phyloP scores from a whole-genome alignment of 1,284 basidiomycete species.

The Naganishia sp. region DNA sequence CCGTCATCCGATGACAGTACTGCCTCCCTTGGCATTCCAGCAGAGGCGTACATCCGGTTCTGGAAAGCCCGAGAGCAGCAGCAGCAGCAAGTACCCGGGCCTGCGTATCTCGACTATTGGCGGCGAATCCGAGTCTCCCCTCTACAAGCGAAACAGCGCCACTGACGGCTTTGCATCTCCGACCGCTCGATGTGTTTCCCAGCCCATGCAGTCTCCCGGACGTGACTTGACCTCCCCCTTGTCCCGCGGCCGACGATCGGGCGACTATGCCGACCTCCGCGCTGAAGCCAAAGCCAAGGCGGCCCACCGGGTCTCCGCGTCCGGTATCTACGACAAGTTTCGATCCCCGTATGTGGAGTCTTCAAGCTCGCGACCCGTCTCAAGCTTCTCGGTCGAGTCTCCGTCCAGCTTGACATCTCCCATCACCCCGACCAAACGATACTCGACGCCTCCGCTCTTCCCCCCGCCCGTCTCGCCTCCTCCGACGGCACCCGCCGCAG shows the following conservation, averaged over 20 bases:
- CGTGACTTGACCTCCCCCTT: conserved; percentile 25
- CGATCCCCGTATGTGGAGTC: conserved; percentile 35
- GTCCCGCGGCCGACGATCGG: conserved; percentile 12
- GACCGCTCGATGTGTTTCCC: conserved; percentile 15
- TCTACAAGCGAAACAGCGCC: neutral
- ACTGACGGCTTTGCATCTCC: neutral
- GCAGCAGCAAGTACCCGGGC: conserved; percentile 7
- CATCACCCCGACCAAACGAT: conserved; percentile 23
- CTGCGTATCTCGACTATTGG: neutral
- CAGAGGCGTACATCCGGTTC: conserved; percentile 28
- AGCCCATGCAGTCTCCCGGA: conserved; percentile 8
- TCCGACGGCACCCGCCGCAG: neutral
- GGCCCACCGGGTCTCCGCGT: conserved; percentile 21
- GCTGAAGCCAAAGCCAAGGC: conserved; percentile 20
- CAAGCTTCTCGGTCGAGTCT: conserved; percentile 35
- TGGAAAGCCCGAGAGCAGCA: neutral
- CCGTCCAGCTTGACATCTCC: conserved; percentile 7
- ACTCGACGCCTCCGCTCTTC: conserved; percentile 24
- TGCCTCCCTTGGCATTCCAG: conserved; percentile 24
- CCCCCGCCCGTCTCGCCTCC: conserved; percentile 8
- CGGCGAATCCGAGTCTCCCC: neutral
- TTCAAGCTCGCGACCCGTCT: conserved; percentile 34
- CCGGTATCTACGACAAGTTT: conserved; percentile 34
- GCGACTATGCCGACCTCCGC: conserved; percentile 32
- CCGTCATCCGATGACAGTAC: conserved; percentile 22